Conservation (phyloP, 2,329 filamentous ascomycete species). For the Helotiales sp. region DNA sequence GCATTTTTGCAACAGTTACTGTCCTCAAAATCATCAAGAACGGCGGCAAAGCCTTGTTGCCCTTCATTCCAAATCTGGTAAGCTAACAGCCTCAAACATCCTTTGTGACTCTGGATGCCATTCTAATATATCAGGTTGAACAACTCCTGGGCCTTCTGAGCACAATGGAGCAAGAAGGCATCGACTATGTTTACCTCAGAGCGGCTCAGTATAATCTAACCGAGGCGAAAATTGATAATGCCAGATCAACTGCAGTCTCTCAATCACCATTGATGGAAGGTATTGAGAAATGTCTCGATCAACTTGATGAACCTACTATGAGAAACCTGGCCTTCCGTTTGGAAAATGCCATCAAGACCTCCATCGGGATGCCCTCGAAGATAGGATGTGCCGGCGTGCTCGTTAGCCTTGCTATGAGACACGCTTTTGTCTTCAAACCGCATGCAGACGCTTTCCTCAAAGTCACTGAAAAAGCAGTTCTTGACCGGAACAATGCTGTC, state of each 20-base stretch:
- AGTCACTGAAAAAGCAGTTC: conserved; percentile 77
- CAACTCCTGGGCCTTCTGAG: conserved; percentile 82
- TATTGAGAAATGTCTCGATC: conserved; percentile 85
- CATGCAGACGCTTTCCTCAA: conserved; percentile 78
- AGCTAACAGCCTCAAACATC: background rate
- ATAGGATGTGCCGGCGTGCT: conserved; percentile 87
- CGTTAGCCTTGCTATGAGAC: conserved; percentile 81
- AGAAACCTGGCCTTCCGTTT: conserved; percentile 72
- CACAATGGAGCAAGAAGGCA: conserved; percentile 83
- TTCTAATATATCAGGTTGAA: conserved; percentile 55
- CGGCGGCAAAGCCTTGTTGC: conserved; percentile 75
- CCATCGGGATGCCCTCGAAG: conserved; percentile 91
- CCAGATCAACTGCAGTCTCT: conserved; percentile 80
- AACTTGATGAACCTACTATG: conserved; percentile 81
- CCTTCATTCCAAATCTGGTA: conserved; percentile 76
- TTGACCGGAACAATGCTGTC: conserved; percentile 94
- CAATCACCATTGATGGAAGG: conserved; percentile 90
- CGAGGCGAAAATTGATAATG: conserved; percentile 87
- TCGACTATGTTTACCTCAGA: conserved; percentile 93
- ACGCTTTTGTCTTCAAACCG: conserved; percentile 74
- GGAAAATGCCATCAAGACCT: conserved; percentile 79
- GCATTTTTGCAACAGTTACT: conserved; percentile 80
- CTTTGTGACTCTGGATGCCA: background rate
- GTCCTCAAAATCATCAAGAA: conserved; percentile 90
- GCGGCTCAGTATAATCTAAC: conserved; percentile 83